Evolutionary conservation across 192 early-diverging fungal species (phyloP).

Genomic region (Rhizophagus sp.): DNA sequence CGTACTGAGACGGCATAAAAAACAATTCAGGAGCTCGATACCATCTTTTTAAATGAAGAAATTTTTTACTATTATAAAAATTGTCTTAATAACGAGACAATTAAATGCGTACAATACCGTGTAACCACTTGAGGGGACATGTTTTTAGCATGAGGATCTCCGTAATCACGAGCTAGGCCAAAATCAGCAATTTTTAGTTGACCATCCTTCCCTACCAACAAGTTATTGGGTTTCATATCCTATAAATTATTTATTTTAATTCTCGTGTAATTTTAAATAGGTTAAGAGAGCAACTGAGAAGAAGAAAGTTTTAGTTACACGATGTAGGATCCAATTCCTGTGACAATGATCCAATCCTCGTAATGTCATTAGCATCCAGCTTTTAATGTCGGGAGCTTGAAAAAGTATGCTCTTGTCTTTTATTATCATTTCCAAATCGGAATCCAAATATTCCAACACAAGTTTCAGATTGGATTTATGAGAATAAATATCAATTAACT

Average conservation of each 20-base stretch:
- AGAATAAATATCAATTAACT: slow-evolving; percentile 92
- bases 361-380: slow-evolving; percentile 97
- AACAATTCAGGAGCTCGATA: slow-evolving; percentile 96
- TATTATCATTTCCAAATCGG: slow-evolving; percentile 95
- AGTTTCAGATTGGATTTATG: slow-evolving; percentile 90
- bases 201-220: slow-evolving; percentile 79
- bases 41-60: slow-evolving; percentile 60
- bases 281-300: neutral
- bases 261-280: neutral
- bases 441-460: slow-evolving; percentile 92
- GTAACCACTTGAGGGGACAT: slow-evolving; percentile 97
- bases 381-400: slow-evolving; percentile 90
- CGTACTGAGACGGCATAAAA: slow-evolving; percentile 86
- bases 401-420: slow-evolving; percentile 90
- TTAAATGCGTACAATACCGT: slow-evolving; percentile 39
- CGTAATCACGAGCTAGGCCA: slow-evolving; percentile 96
- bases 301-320: slow-evolving; percentile 48
- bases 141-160: slow-evolving; percentile 64
- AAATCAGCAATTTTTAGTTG: slow-evolving; percentile 98
- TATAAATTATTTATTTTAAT: slow-evolving; percentile 26
- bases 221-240: slow-evolving; percentile 91
- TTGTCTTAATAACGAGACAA: neutral
- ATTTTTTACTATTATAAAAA: too few species aligned
- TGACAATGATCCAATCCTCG: slow-evolving; percentile 93
- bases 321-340: slow-evolving; percentile 84